These are phyloP conservation scores for Elongisporangium anandrum DNA, from an alignment of 352 stramenopile species.

Conservation along the genomic window DNA sequence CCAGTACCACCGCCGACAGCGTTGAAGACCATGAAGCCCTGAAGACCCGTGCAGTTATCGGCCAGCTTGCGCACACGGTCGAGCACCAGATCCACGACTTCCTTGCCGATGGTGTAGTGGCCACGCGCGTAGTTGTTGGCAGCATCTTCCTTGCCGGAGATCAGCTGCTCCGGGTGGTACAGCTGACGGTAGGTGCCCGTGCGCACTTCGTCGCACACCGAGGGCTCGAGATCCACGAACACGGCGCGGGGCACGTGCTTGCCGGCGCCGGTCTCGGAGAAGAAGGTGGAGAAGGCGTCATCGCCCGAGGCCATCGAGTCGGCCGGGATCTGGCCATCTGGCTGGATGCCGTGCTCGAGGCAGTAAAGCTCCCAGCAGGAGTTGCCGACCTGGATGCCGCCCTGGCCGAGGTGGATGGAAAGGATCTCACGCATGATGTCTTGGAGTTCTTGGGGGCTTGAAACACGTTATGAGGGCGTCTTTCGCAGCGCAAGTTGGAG, in stretches of 20 bases:
- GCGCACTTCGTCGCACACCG: conserved; percentile 94
- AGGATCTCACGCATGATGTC: conserved; percentile 91
- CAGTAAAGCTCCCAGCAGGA: conserved; percentile 94
- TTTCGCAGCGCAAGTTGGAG: not conserved
- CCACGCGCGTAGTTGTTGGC: conserved; percentile 87
- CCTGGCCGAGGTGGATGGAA: conserved; percentile 96
- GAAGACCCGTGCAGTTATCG: conserved; percentile 95
- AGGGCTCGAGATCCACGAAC: conserved; percentile 96
- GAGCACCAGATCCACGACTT: conserved; percentile 96
- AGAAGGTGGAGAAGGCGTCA: conserved; percentile 80
- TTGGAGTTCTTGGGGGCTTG: not conserved
- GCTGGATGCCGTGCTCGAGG: conserved; percentile 92
- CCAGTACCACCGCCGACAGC: conserved; percentile 96
- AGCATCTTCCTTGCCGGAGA: conserved; percentile 95
- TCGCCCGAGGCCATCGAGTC: conserved; percentile 32
- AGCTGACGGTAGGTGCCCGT: conserved; percentile 93
- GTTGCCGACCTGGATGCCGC: conserved; percentile 83
- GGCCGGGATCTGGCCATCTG: conserved; percentile 83
- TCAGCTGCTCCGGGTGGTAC: conserved; percentile 97
- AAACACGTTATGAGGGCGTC: not conserved
- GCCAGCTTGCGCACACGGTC: conserved; percentile 96
- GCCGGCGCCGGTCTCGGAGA: conserved; percentile 84
- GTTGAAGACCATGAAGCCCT: conserved; percentile 98
- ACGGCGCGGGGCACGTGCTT: conserved; percentile 59
- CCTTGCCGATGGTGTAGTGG: conserved; percentile 92